These are phyloP conservation scores for Leccinum disarticulatum DNA, from an alignment of 768 basidiomycete species.

Conservation along the genomic window DNA sequence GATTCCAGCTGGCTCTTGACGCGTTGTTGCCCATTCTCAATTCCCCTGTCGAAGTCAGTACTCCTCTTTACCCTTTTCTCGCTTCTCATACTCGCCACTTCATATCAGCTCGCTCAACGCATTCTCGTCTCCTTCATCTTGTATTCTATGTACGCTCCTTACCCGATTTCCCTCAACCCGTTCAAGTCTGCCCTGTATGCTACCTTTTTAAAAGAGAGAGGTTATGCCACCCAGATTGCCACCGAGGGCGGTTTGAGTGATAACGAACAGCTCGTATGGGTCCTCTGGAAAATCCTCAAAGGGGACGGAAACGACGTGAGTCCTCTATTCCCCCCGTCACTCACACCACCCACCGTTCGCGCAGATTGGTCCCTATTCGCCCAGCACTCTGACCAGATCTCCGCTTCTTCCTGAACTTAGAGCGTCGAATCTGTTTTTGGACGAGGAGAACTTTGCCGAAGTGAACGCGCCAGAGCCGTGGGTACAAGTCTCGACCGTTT, in stretches of 20 bases:
- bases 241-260: conserved; percentile 47
- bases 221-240: conserved; percentile 54
- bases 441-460: conserved; percentile 54
- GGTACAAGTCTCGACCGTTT: conserved; percentile 18
- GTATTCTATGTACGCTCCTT: conserved; percentile 76
- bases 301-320: conserved; percentile 78
- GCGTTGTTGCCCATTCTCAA: conserved; percentile 73
- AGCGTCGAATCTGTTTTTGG: conserved; percentile 68
- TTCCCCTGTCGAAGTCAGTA: conserved; percentile 54
- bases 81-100: conserved; percentile 10
- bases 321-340: not conserved
- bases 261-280: conserved; percentile 82
- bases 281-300: conserved; percentile 82
- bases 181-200: conserved; percentile 73
- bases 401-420: conserved; percentile 73
- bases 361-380: conserved; percentile 82
- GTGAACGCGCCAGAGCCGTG: conserved; percentile 49
- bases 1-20: conserved; percentile 84
- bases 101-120: conserved; percentile 59
- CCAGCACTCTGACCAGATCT: conserved; percentile 70
- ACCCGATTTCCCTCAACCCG: conserved; percentile 78
- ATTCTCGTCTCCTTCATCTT: conserved; percentile 80
- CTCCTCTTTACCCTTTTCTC: conserved; percentile 15
- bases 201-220: conserved; percentile 68
- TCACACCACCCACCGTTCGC: conserved; percentile 5